Percentiles rank a stretch among this genome's conserved stretches.
phyloP scores from a whole-genome alignment of 768 basidiomycete species.

The Phaffia australis region DNA sequence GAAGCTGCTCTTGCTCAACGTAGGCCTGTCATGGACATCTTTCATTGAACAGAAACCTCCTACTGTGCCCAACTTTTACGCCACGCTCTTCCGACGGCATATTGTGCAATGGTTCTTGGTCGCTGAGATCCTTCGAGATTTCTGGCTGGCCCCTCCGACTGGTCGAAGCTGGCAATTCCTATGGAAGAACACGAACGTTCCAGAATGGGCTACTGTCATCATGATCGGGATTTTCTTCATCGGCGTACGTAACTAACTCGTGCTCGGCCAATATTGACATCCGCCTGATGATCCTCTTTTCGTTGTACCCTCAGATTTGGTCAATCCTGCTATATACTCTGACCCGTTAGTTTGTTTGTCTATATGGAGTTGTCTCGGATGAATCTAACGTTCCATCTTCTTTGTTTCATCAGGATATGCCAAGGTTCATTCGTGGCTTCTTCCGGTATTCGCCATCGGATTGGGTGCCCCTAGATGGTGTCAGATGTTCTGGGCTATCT shows the following conservation, averaged over 20 bases:
- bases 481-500: slow-evolving; percentile 80
- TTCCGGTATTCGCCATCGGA: slow-evolving; percentile 90
- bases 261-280: no score
- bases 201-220: slow-evolving; percentile 69
- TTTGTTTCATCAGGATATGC: slow-evolving; percentile 50
- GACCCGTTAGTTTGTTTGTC: slow-evolving; percentile 34
- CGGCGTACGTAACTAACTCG: slow-evolving; percentile 36
- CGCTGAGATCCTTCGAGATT: slow-evolving; percentile 64
- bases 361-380: background rate
- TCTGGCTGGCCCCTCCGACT: slow-evolving; percentile 27
- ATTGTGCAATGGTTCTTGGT: slow-evolving; percentile 91
- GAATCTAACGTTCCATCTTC: background rate
- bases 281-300: no score
- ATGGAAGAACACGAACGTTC: slow-evolving; percentile 63
- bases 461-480: slow-evolving; percentile 91
- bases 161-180: slow-evolving; percentile 92
- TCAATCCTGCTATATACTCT: slow-evolving; percentile 58
- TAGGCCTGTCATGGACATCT: slow-evolving; percentile 33
- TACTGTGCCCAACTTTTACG: slow-evolving; percentile 84
- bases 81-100: slow-evolving; percentile 77
- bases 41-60: slow-evolving; percentile 60
- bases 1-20: background rate
- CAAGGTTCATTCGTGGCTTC: slow-evolving; percentile 87
- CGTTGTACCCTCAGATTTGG: slow-evolving; percentile 47
- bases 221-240: slow-evolving; percentile 76